phyloP scores from a whole-genome alignment of 2,329 filamentous ascomycete species.

The Leptodontidium sp. region DNA sequence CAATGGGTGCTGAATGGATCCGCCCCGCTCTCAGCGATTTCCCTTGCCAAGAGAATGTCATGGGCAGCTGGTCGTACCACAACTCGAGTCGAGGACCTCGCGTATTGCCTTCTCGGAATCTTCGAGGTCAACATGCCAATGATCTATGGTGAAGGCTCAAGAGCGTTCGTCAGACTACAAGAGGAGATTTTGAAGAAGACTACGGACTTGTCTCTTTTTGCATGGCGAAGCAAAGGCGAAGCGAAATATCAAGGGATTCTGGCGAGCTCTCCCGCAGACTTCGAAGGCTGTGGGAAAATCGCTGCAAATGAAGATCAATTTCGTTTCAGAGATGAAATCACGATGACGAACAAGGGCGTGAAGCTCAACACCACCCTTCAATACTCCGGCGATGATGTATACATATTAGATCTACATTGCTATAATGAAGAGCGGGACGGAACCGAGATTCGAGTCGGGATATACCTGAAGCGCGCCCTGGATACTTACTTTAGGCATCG shows the following conservation, averaged over 20 bases:
- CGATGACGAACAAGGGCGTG: not conserved
- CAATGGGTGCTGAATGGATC: not conserved
- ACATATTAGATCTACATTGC: not conserved
- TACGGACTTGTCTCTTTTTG: not conserved
- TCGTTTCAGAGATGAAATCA: not conserved
- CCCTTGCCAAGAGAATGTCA: slow-evolving; percentile 50
- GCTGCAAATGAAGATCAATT: not conserved
- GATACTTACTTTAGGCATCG: not conserved
- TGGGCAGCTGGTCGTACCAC: slow-evolving; percentile 51
- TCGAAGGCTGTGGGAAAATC: not conserved
- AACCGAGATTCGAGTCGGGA: not conserved
- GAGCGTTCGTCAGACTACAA: slow-evolving; percentile 48
- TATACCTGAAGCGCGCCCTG: not conserved
- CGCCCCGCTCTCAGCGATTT: not conserved
- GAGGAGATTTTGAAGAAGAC: slow-evolving; percentile 45
- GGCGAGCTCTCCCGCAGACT: not conserved
- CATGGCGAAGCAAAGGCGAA: not conserved
- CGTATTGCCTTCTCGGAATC: slow-evolving; percentile 54
- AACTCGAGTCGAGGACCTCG: slow-evolving; percentile 50
- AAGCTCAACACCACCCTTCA: not conserved
- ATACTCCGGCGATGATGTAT: not conserved
- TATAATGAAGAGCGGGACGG: not conserved
- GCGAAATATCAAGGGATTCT: not conserved
- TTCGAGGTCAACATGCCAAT: slow-evolving; percentile 55
- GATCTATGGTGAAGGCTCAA: slow-evolving; percentile 49